These are phyloP conservation scores for Candida andamanensis DNA, from an alignment of 805 yeast genomes.

Conservation along the genomic window DNA sequence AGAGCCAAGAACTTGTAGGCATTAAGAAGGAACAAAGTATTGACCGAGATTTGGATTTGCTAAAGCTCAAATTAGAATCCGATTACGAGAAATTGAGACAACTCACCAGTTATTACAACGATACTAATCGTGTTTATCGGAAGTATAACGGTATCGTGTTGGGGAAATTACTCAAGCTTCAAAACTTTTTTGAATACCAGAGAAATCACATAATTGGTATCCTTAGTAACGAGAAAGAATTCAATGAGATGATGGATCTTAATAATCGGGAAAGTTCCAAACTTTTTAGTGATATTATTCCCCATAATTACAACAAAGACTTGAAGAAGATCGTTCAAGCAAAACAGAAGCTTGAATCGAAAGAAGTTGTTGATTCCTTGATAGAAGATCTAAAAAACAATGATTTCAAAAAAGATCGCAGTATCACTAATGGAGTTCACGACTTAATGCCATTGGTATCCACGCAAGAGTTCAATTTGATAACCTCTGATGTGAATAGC, in stretches of 20 bases:
- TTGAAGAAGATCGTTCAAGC: slow-evolving; percentile 26
- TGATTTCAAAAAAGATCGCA: slow-evolving; percentile 2
- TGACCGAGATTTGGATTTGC: slow-evolving; percentile 28
- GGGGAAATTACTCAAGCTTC: slow-evolving; percentile 34
- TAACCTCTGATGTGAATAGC: slow-evolving; percentile 32
- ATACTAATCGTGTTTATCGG: slow-evolving; percentile 31
- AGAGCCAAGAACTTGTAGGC: slow-evolving; percentile 25
- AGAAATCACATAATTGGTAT: slow-evolving; percentile 19
- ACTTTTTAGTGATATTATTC: slow-evolving; percentile 17
- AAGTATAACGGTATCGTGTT: slow-evolving; percentile 22
- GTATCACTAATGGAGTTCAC: slow-evolving; percentile 15
- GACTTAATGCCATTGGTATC: slow-evolving; percentile 41
- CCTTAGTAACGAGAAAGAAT: slow-evolving; percentile 9
- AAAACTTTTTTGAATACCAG: slow-evolving; percentile 36
- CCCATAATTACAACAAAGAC: slow-evolving; percentile 24
- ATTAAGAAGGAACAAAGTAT: slow-evolving; percentile 16
- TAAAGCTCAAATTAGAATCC: slow-evolving; percentile 25
- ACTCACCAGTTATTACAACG: slow-evolving; percentile 30
- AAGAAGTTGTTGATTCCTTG: background rate
- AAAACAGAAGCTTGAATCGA: slow-evolving; percentile 5
- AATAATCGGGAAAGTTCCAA: slow-evolving; percentile 14
- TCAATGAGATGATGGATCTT: slow-evolving; percentile 17
- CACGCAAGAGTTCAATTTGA: slow-evolving; percentile 31
- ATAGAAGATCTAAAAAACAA: slow-evolving; percentile 8
- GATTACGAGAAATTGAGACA: slow-evolving; percentile 29